Conservation (phyloP, 768 basidiomycete species). For the Mycena rosella region DNA sequence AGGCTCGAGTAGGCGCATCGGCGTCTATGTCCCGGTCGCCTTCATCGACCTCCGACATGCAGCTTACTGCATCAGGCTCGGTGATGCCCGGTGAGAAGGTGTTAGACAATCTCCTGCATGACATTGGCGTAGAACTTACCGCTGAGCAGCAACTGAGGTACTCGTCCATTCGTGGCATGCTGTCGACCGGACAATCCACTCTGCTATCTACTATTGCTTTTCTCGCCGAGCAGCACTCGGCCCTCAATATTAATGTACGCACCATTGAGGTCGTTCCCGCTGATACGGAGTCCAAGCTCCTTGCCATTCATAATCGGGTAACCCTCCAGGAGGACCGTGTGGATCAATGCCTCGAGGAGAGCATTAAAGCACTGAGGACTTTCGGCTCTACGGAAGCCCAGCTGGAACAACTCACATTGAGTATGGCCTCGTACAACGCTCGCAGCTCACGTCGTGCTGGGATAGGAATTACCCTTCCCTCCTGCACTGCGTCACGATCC, state of each 20-base stretch:
- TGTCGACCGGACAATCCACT: neutral
- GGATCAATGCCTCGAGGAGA: neutral
- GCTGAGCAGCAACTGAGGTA: neutral
- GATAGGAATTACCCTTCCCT: neutral
- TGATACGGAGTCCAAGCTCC: neutral
- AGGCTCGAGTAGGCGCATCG: neutral
- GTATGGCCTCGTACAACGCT: neutral
- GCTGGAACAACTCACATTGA: neutral
- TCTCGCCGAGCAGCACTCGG: neutral
- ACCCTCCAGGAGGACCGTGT: neutral
- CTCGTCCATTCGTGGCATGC: neutral
- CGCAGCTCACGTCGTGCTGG: neutral
- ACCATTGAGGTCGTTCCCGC: neutral
- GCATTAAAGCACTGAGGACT: neutral
- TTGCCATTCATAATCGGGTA: neutral
- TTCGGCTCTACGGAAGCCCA: slow-evolving; percentile 15
- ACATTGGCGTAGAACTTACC: neutral
- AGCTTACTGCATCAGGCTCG: neutral
- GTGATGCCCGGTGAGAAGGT: neutral
- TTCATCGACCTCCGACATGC: neutral
- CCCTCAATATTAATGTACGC: neutral
- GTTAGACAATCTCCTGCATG: neutral
- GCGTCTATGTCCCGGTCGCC: neutral
- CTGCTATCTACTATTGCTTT: neutral
- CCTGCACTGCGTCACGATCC: neutral